Percentiles rank a stretch among this genome's conserved stretches.
Evolutionary conservation across 1,284 basidiomycete genomes (phyloP).

Genomic region (Ustilago vetiveriae): DNA sequence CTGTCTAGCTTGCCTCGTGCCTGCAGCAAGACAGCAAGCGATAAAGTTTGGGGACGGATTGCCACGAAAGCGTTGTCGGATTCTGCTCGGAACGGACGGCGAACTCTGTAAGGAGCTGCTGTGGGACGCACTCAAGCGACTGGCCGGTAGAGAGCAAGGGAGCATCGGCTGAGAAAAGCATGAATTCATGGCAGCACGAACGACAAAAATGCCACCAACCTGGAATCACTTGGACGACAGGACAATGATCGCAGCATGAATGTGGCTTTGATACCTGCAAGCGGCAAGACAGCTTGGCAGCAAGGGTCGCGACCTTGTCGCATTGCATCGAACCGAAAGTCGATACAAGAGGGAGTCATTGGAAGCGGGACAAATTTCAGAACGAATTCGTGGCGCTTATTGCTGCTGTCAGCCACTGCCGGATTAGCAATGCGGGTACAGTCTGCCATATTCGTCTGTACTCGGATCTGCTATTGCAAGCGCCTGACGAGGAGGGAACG

Average conservation of each 20-base stretch:
- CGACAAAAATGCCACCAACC: not conserved
- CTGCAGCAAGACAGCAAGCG: not conserved
- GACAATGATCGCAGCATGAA: not conserved
- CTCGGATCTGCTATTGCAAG: too few species aligned
- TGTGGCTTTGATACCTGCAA: conserved; percentile 10
- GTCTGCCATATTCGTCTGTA: too few species aligned
- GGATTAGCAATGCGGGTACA: too few species aligned
- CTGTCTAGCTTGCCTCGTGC: not conserved
- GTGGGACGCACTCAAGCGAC: conserved; percentile 5
- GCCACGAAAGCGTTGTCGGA: too few species aligned
- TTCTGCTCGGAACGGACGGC: conserved; percentile 7
- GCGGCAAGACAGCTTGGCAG: not conserved
- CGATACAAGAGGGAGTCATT: too few species aligned
- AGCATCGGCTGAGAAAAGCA: not conserved
- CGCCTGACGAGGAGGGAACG: not conserved
- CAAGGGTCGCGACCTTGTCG: too few species aligned
- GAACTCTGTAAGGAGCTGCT: conserved; percentile 10
- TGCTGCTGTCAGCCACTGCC: too few species aligned
- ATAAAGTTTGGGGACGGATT: not conserved
- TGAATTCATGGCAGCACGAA: not conserved
- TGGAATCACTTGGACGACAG: not conserved
- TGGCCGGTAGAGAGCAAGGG: conserved; percentile 5
- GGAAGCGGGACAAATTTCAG: too few species aligned
- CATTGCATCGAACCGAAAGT: not conserved
- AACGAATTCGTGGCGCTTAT: too few species aligned